Evolutionary conservation across 306 rosid genomes (phyloP), one percentile per base, ranked within the genome.

Genomic region (Cicer bijugum): DNA sequence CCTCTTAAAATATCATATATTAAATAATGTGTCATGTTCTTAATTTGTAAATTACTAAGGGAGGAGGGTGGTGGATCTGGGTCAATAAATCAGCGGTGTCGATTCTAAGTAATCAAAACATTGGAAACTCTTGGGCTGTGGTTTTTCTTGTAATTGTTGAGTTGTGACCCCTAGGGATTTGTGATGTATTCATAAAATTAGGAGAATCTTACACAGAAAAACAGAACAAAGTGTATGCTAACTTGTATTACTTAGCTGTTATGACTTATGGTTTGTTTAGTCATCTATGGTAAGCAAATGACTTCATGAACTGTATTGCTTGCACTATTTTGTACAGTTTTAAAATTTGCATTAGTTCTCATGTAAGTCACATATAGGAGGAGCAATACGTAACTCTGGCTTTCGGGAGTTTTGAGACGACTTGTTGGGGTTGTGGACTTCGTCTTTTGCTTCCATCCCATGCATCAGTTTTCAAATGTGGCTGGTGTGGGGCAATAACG

Each of bases 401-500:
- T 79, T 60, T 65, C 2, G 90, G 85, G 63, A 84, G 84, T 66
- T 40, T 44, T 11, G 91, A 91, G 76, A 86, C 83, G 8, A 87
- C 82, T 2, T 94, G 98, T 79, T 94, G 98, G 98, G 98, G 96
- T 56, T 94, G 98, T 79, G 98, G 98, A 75, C 77, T 89, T 80
- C 87, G 69, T 65, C 91, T 87, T 75, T 84, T 88, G 76, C 85
- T 87, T 77, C 91, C 94, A 55, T 80, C 90, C 20, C 48, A 55
- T 70, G 72, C 92, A 38, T 67, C 91, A 39, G 75, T 82, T 70
- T 91, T 86, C 90, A 94, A 94, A 82, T 94, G 98, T 82, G 97
- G 96, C 78, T 94, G 98, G 97, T 94, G 98, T 78, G 98, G 98
- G 80, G 96, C 98, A 64, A 81, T 94, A 75, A 91, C 96, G 6